Evolutionary conservation across 2,329 filamentous ascomycete species (phyloP).

Genomic region (Trichoderma semiorbis): DNA sequence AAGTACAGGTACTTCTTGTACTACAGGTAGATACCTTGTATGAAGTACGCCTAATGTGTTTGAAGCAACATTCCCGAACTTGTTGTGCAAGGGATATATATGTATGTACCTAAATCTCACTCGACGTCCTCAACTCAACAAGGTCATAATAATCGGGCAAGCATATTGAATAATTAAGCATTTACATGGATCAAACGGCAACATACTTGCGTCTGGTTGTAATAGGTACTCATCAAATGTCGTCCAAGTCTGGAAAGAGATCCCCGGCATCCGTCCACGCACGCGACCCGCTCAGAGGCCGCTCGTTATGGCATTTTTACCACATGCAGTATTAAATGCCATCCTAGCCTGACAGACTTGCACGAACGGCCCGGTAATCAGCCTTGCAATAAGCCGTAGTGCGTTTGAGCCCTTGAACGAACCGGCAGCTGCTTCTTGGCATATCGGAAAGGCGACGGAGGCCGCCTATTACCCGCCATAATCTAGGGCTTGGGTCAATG

Average conservation of each 20-base stretch:
- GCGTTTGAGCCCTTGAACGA: background rate
- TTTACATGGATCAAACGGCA: background rate
- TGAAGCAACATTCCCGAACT: background rate
- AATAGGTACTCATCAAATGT: background rate
- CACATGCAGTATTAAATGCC: background rate
- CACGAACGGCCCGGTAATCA: slow-evolving; percentile 1
- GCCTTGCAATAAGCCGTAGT: background rate
- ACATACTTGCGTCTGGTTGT: background rate
- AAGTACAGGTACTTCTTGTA: background rate
- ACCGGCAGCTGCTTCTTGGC: background rate
- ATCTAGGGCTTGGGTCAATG: background rate
- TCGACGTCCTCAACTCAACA: background rate
- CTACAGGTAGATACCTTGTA: too few species aligned
- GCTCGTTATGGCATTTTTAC: background rate
- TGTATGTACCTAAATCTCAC: background rate
- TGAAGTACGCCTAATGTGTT: background rate
- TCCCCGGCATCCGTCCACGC: background rate
- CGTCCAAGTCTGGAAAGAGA: background rate
- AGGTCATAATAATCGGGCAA: background rate
- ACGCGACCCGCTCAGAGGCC: background rate
- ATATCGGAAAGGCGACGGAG: background rate
- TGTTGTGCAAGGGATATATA: background rate
- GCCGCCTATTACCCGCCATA: background rate
- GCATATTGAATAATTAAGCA: background rate
- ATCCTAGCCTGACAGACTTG: background rate